phyloP scores from a whole-genome alignment of 306 rosid genomes.

The Fagus sylvatica region DNA sequence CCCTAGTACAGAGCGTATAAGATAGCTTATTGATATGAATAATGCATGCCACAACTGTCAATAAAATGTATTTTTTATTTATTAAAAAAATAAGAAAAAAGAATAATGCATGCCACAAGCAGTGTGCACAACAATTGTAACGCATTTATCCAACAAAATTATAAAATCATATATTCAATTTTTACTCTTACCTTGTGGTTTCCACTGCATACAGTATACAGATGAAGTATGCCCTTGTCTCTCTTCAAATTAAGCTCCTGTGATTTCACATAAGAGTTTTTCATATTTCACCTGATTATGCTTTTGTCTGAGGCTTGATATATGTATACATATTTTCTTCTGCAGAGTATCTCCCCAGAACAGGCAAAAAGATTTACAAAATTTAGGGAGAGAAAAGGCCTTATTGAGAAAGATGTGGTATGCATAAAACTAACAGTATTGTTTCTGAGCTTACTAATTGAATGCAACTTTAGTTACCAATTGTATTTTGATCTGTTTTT shows the following conservation, averaged over 20 bases:
- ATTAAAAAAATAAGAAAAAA: too few species aligned
- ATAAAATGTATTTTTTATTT: too few species aligned
- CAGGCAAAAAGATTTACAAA: constrained; percentile 96
- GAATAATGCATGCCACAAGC: not conserved
- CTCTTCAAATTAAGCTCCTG: not conserved
- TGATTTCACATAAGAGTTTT: not conserved
- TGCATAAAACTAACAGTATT: constrained; percentile 28
- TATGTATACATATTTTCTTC: constrained; percentile 9
- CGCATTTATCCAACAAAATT: not conserved
- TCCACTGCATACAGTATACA: not conserved
- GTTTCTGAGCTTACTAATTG: constrained; percentile 19
- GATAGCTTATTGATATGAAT: not conserved
- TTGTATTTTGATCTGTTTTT: constrained; percentile 25
- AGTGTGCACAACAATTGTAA: not conserved
- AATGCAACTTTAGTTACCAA: constrained; percentile 29
- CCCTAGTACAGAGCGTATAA: not conserved
- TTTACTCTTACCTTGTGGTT: not conserved
- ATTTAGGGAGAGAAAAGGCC: constrained; percentile 96
- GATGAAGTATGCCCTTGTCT: not conserved
- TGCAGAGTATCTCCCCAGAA: constrained; percentile 76
- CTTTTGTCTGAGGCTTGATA: constrained; percentile 16
- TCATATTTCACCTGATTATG: constrained; percentile 6
- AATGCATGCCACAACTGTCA: not conserved
- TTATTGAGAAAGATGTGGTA: constrained; percentile 99
- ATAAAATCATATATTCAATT: not conserved